Evolutionary conservation across 352 stramenopile genomes (phyloP).

Genomic region (Thalassiosira mediterranea): DNA sequence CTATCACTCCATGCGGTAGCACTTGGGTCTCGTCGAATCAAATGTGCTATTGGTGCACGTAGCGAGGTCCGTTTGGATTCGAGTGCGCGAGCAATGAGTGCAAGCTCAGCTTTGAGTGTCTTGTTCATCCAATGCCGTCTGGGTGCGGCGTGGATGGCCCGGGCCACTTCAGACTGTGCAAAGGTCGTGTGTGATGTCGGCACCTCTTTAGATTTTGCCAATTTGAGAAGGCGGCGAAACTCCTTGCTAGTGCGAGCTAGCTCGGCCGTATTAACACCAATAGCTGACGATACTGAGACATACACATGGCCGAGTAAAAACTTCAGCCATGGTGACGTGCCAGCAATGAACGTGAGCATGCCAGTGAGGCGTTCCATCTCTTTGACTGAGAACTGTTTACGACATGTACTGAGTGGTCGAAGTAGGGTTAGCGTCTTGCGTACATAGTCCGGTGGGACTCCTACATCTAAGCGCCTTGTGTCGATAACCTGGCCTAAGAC

Average conservation of each 20-base stretch:
- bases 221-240: slow-evolving; percentile 13
- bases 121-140: slow-evolving; percentile 13
- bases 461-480: slow-evolving; percentile 11
- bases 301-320: slow-evolving; percentile 42
- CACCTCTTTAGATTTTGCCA: background rate
- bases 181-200: background rate
- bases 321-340: slow-evolving; percentile 23
- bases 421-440: slow-evolving; percentile 1
- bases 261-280: slow-evolving; percentile 5
- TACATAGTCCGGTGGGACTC: slow-evolving; percentile 17
- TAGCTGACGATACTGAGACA: slow-evolving; percentile 12
- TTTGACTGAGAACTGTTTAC: slow-evolving; percentile 13
- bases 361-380: slow-evolving; percentile 26
- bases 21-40: slow-evolving; percentile 12
- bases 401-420: background rate
- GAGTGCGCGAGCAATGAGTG: slow-evolving; percentile 1
- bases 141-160: slow-evolving; percentile 11
- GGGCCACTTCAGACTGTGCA: background rate
- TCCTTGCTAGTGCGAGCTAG: slow-evolving; percentile 2
- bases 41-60: slow-evolving; percentile 5
- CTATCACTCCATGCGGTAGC: slow-evolving; percentile 1
- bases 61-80: background rate
- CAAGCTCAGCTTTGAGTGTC: slow-evolving; percentile 25
- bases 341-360: slow-evolving; percentile 13
- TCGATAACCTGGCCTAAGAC: slow-evolving; percentile 33